A percentile compares a stretch with the other conserved stretches of the same genome.
phyloP scores from a whole-genome alignment of 441 rosid species.

The Isatis lusitanica region DNA sequence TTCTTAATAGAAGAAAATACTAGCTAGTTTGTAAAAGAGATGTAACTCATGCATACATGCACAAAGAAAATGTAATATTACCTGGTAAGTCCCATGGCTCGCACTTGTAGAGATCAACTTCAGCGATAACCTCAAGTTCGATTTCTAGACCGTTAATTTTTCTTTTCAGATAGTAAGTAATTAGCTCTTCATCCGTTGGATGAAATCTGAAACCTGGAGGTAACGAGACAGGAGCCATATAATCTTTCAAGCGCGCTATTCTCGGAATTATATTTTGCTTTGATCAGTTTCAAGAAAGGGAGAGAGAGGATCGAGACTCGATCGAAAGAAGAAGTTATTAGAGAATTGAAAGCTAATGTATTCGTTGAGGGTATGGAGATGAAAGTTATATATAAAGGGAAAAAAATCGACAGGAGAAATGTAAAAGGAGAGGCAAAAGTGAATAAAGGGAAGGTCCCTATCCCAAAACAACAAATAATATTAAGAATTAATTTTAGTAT shows the following conservation, averaged over 20 bases:
- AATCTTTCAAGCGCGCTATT: not conserved
- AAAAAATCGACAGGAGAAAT: not conserved
- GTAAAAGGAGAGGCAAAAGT: slow-evolving; percentile 30
- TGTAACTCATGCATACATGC: not conserved
- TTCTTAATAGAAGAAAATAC: not conserved
- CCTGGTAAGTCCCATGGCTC: slow-evolving; percentile 99
- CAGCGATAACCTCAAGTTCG: slow-evolving; percentile 87
- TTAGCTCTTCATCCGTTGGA: slow-evolving; percentile 94
- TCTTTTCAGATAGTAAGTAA: slow-evolving; percentile 78
- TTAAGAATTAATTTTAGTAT: not conserved
- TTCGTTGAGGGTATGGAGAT: slow-evolving; percentile 23
- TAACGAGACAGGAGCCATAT: slow-evolving; percentile 82
- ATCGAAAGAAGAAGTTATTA: not conserved
- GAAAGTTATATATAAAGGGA: slow-evolving; percentile 23
- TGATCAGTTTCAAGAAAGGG: not conserved
- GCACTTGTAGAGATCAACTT: slow-evolving; percentile 97
- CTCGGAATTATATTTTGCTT: not conserved
- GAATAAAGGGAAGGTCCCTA: slow-evolving; percentile 30
- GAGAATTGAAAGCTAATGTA: slow-evolving; percentile 12
- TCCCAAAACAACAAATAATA: slow-evolving; percentile 24
- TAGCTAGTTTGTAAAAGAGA: not conserved
- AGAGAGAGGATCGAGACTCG: not conserved
- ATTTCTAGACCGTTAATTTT: slow-evolving; percentile 84
- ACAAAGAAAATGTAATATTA: slow-evolving; percentile 15
- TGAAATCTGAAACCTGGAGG: slow-evolving; percentile 98